Conservation (phyloP, 1,284 basidiomycete species). For the Mycena citricolor region DNA sequence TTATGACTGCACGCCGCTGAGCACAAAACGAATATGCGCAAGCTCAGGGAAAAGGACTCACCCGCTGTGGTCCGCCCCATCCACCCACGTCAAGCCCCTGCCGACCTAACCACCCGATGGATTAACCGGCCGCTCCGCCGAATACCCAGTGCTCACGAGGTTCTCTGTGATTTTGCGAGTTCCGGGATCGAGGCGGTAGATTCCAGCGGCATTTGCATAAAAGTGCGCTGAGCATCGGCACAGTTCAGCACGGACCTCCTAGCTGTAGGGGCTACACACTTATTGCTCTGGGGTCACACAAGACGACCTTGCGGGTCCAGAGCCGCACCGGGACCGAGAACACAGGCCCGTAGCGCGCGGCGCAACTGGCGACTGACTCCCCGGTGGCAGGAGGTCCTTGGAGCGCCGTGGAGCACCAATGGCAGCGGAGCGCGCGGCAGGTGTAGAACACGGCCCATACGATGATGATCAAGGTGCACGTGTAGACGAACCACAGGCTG, state of each 20-base stretch:
- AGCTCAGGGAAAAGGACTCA: background rate
- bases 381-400: background rate
- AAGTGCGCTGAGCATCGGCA: slow-evolving; percentile 14
- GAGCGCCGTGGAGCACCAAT: slow-evolving; percentile 9
- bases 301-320: slow-evolving; percentile 8
- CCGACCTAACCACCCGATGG: slow-evolving; percentile 4
- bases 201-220: slow-evolving; percentile 15
- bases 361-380: background rate
- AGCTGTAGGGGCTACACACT: background rate
- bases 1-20: slow-evolving; percentile 7
- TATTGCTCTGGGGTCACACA: slow-evolving; percentile 17
- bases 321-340: slow-evolving; percentile 6
- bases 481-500: slow-evolving; percentile 20
- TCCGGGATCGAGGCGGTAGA: slow-evolving; percentile 7
- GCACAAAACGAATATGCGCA: background rate
- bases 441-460: background rate
- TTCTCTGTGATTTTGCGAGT: slow-evolving; percentile 6
- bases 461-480: slow-evolving; percentile 9
- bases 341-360: slow-evolving; percentile 11
- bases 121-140: accelerated
- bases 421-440: slow-evolving; percentile 2
- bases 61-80: slow-evolving; percentile 11
- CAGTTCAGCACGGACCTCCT: background rate
- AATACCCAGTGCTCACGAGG: slow-evolving; percentile 1
- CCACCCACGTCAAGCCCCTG: slow-evolving; percentile 11